Percentiles rank a stretch among this genome's conserved stretches.
Evolutionary conservation across 768 basidiomycete genomes (phyloP).

Genomic region (Collybia mongolica): DNA sequence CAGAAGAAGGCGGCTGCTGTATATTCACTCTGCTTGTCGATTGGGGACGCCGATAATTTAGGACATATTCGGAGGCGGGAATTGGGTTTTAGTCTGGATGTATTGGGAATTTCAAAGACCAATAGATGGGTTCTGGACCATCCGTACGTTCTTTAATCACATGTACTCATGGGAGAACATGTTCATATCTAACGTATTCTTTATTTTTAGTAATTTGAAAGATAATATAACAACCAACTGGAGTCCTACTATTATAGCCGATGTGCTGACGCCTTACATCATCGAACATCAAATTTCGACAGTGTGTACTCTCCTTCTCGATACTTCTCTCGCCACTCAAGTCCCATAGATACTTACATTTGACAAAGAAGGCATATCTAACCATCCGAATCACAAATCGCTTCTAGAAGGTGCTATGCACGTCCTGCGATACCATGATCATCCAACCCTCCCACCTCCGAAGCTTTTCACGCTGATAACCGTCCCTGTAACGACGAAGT

Average conservation of each 20-base stretch:
- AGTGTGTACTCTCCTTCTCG: slow-evolving; percentile 38
- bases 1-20: slow-evolving; percentile 20
- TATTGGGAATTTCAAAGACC: slow-evolving; percentile 58
- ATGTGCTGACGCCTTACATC: slow-evolving; percentile 59
- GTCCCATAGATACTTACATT: slow-evolving; percentile 77
- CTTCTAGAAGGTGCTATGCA: slow-evolving; percentile 55
- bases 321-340: slow-evolving; percentile 2
- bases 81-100: slow-evolving; percentile 58
- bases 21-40: slow-evolving; percentile 72
- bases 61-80: slow-evolving; percentile 62
- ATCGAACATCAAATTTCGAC: slow-evolving; percentile 56
- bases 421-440: slow-evolving; percentile 31
- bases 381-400: slow-evolving; percentile 84
- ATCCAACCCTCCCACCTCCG: slow-evolving; percentile 20
- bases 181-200: slow-evolving; percentile 10
- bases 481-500: slow-evolving; percentile 57
- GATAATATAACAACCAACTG: slow-evolving; percentile 73
- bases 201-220: slow-evolving; percentile 49
- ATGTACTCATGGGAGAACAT: too few relatives aligned
- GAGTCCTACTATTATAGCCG: slow-evolving; percentile 59
- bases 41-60: slow-evolving; percentile 77
- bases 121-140: slow-evolving; percentile 66
- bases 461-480: slow-evolving; percentile 62
- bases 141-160: slow-evolving; percentile 50
- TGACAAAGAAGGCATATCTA: slow-evolving; percentile 73